phyloP scores from a whole-genome alignment of 2,329 filamentous ascomycete genomes.

The Aspergillus calidoustus region DNA sequence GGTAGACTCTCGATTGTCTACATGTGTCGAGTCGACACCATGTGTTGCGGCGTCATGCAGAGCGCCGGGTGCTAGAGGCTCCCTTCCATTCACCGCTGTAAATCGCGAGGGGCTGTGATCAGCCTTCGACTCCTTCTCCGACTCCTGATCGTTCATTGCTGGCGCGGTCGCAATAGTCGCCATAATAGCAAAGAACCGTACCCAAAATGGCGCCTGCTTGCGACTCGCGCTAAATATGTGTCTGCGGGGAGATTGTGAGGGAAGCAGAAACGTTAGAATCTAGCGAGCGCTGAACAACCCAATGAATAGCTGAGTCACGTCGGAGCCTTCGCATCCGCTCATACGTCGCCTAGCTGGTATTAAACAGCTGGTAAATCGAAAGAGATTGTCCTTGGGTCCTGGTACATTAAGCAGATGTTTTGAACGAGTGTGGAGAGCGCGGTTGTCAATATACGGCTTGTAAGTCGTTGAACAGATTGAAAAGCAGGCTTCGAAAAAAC shows the following conservation, averaged over 20 bases:
- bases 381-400: background rate
- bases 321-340: background rate
- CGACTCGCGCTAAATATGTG: background rate
- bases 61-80: constrained; percentile 26
- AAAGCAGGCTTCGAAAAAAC: background rate
- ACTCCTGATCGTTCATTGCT: constrained; percentile 38
- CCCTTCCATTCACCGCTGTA: constrained; percentile 52
- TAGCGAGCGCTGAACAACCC: background rate
- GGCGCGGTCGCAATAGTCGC: constrained; percentile 41
- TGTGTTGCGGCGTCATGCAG: constrained; percentile 20
- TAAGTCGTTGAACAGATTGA: background rate
- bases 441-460: background rate
- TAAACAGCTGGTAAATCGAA: background rate
- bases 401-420: background rate
- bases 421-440: background rate
- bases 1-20: constrained; percentile 25
- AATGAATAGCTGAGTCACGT: background rate
- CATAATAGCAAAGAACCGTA: constrained; percentile 30
- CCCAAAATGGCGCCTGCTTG: background rate
- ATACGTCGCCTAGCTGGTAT: background rate
- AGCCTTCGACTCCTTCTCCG: constrained; percentile 40
- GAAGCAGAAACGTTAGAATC: background rate
- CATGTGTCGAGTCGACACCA: constrained; percentile 24
- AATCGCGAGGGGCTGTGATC: constrained; percentile 51
- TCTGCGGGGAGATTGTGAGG: background rate